A percentile compares a stretch with the other conserved stretches of the same genome.
Conservation (phyloP, 345 rosid species). For the Sonneratia alba region DNA sequence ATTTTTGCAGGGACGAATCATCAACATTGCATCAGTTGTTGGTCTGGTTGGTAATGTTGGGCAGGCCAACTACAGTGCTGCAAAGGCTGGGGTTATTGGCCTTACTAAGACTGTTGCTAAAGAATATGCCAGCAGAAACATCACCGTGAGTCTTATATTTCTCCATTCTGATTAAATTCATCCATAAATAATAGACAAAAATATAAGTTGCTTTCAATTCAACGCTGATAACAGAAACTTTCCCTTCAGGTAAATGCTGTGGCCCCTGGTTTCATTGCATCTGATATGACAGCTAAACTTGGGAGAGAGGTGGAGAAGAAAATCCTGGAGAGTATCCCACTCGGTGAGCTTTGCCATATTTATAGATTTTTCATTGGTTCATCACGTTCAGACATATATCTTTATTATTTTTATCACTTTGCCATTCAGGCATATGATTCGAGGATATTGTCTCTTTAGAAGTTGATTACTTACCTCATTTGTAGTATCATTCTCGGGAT, state of each 20-base stretch:
- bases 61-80: constrained; percentile 97
- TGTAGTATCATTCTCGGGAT: too few relatives aligned
- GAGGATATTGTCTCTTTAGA: not conserved
- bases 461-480: too few relatives aligned
- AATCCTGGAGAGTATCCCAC: constrained; percentile 71
- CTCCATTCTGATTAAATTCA: not conserved
- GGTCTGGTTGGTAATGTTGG: constrained; percentile 60
- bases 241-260: constrained; percentile 68
- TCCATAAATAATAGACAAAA: not conserved
- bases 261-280: constrained; percentile 93
- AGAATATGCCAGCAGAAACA: constrained; percentile 88
- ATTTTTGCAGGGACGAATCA: constrained; percentile 59
- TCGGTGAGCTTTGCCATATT: constrained; percentile 39
- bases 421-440: not conserved
- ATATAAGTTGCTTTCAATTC: not conserved
- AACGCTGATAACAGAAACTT: not conserved
- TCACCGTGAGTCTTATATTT: constrained; percentile 41
- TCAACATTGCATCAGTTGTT: constrained; percentile 86
- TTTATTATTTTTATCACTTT: not conserved
- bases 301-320: constrained; percentile 88
- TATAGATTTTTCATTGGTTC: not conserved
- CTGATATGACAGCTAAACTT: constrained; percentile 93
- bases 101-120: constrained; percentile 75
- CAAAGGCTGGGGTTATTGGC: constrained; percentile 97
- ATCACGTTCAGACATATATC: not conserved